Conservation (phyloP, 768 basidiomycete genomes). For the Pisolithus microcarpus region DNA sequence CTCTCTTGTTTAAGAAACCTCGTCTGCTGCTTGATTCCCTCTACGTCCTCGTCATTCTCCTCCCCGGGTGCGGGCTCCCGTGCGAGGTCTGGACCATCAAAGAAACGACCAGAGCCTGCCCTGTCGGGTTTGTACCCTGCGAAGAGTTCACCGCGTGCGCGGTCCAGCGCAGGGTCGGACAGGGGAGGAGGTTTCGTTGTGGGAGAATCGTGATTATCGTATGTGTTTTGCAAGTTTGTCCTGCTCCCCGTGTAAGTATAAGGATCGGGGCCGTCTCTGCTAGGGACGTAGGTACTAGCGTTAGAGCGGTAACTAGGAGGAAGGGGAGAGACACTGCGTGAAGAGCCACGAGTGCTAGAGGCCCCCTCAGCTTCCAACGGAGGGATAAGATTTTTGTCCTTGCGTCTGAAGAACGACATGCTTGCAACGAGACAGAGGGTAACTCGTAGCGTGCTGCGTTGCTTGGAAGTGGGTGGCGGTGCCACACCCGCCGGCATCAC, state of each 20-base stretch:
- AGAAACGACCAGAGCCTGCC: constrained; percentile 56
- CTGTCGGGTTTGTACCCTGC: constrained; percentile 63
- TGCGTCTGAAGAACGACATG: constrained; percentile 50
- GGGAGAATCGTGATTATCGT: constrained; percentile 20
- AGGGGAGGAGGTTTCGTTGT: constrained; percentile 4
- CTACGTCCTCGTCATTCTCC: constrained; percentile 81
- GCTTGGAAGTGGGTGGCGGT: background rate
- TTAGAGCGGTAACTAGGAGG: constrained; percentile 44
- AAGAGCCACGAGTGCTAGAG: constrained; percentile 22
- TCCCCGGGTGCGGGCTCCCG: constrained; percentile 51
- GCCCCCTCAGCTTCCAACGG: constrained; percentile 41
- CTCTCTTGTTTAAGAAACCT: constrained; percentile 87
- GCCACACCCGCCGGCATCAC: no score
- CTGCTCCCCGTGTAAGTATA: constrained; percentile 28
- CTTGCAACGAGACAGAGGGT: background rate
- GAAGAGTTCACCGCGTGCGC: constrained; percentile 69
- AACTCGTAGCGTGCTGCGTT: no score
- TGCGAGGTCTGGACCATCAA: constrained; percentile 50
- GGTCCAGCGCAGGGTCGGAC: constrained; percentile 39
- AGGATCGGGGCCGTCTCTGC: constrained; percentile 55
- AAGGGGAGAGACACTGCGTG: constrained; percentile 31
- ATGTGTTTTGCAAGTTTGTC: constrained; percentile 19
- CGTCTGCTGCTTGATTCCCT: constrained; percentile 92
- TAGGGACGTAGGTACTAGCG: constrained; percentile 59
- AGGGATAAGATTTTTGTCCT: constrained; percentile 59